Evolutionary conservation across 2,329 filamentous ascomycete species (phyloP).

Genomic region (Gyromitra esculenta): DNA sequence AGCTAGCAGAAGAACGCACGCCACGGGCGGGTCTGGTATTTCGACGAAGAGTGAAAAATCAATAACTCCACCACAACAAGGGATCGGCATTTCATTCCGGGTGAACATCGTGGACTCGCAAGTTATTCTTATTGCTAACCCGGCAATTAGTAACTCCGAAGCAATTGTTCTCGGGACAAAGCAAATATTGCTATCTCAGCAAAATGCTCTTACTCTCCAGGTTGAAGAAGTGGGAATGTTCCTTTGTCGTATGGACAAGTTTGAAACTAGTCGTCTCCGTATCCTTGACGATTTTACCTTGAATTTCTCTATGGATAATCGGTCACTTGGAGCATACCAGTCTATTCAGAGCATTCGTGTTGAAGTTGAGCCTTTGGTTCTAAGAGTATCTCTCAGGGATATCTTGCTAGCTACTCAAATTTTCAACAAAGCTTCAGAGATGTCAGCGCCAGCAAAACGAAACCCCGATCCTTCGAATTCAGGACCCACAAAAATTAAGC

Average conservation of each 20-base stretch:
- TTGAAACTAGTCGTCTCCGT: constrained; percentile 86
- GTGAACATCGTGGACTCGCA: constrained; percentile 96
- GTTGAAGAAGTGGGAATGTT: constrained; percentile 98
- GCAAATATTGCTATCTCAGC: constrained; percentile 89
- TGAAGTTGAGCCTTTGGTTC: constrained; percentile 87
- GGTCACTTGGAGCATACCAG: constrained; percentile 68
- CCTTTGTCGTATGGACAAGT: constrained; percentile 96
- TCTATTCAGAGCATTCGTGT: constrained; percentile 81
- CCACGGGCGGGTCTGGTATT: constrained; percentile 16
- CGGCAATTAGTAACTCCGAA: constrained; percentile 86
- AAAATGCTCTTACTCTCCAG: constrained; percentile 92
- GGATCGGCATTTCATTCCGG: constrained; percentile 83
- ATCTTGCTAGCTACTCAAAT: constrained; percentile 95
- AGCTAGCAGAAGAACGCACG: constrained; percentile 25
- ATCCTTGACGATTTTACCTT: constrained; percentile 98
- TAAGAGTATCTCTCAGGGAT: constrained; percentile 90
- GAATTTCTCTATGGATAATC: constrained; percentile 84
- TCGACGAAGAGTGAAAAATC: constrained; percentile 31
- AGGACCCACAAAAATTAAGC: constrained; percentile 55
- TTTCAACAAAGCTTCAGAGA: constrained; percentile 85
- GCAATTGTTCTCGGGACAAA: constrained; percentile 95
- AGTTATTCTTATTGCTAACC: constrained; percentile 95
- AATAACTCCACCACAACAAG: constrained; percentile 59
- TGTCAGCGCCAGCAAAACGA: constrained; percentile 69
- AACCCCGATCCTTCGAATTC: constrained; percentile 62